Conservation (phyloP, 306 rosid species). For the Cucurbita ficifolia region DNA sequence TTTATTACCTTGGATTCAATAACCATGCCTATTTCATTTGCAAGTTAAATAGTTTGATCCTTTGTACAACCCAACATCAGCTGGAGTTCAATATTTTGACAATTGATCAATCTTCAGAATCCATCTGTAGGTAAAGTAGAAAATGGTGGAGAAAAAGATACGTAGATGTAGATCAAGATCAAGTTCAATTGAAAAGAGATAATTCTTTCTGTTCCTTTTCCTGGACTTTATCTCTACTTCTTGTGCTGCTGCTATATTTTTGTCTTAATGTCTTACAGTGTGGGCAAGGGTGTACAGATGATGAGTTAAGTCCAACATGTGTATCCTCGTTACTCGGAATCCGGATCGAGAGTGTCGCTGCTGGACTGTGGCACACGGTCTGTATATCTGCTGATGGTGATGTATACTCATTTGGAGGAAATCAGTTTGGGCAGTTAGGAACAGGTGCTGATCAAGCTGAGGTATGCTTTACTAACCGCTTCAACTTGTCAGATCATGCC, state of each 20-base stretch:
- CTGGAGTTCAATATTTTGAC: slow-evolving; percentile 7
- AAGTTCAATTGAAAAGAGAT: slow-evolving; percentile 43
- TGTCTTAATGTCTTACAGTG: slow-evolving; percentile 46
- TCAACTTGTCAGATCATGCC: background rate
- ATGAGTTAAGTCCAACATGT: slow-evolving; percentile 63
- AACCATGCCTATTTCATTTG: background rate
- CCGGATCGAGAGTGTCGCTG: slow-evolving; percentile 59
- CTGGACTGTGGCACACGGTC: slow-evolving; percentile 90
- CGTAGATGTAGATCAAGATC: slow-evolving; percentile 63
- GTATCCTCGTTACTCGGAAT: slow-evolving; percentile 78
- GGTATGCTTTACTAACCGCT: slow-evolving; percentile 25
- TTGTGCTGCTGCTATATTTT: slow-evolving; percentile 16
- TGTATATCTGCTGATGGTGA: slow-evolving; percentile 79
- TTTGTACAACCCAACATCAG: slow-evolving; percentile 6
- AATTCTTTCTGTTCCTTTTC: slow-evolving; percentile 29
- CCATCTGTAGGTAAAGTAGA: slow-evolving; percentile 56
- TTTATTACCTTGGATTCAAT: background rate
- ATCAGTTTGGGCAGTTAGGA: slow-evolving; percentile 95
- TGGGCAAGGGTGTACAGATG: slow-evolving; percentile 88
- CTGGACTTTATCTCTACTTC: slow-evolving; percentile 5
- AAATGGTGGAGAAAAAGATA: slow-evolving; percentile 46
- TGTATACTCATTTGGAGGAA: slow-evolving; percentile 81
- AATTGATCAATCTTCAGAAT: slow-evolving; percentile 44
- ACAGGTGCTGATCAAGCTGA: slow-evolving; percentile 82
- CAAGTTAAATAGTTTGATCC: background rate